Evolutionary conservation across 352 stramenopile species (phyloP), one percentile per base, ranked within the genome.

Genomic region (Pythium phragmitis): DNA sequence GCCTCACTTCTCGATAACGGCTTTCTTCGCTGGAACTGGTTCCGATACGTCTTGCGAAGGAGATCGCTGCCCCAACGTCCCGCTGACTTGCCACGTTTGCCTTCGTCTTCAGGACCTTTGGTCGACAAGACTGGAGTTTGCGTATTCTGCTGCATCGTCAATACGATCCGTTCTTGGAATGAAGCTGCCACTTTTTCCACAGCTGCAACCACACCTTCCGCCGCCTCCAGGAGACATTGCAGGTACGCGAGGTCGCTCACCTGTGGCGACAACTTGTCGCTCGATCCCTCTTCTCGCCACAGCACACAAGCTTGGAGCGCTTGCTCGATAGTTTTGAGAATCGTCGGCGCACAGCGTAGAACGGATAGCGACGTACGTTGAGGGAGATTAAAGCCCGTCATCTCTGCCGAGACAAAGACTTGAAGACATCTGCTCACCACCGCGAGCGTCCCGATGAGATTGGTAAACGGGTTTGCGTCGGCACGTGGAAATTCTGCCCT

Each of bases 91-190:
- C 45, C 46, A 37, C 45, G n/a, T 26, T 48, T 39, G 30, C 47
- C 36, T 3, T 51, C 16, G 12, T 64, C 37, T 21, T 47, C 39
- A 45, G 57, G 5, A 8, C 41, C 46, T 64, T 49, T 36, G 1
- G 30, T 30, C 7, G 51, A 41, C 2, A 4, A 47, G 3, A 11
- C 37, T 16, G 17, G 34, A 19, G 7, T 11, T 4, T 46, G 26
- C 17, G 42, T 33, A 6, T 64, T 64, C 30, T 68, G 65, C 45
- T 92, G 84, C 75, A 92, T 88, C 59, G 88, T 89, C 26, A 92
- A 39, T 46, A 86, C 57, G 0, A 90, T 72, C 12, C 78, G 72
- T 43, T 92, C 82, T 50, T 90, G 80, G 41, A 87, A 92, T 7
- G 69, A 75, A 8, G 51, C 56, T n/a, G 72, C 65, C 14, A 85